phyloP scores from a whole-genome alignment of 2,329 filamentous ascomycete genomes.

The Boeremia lycopersici region DNA sequence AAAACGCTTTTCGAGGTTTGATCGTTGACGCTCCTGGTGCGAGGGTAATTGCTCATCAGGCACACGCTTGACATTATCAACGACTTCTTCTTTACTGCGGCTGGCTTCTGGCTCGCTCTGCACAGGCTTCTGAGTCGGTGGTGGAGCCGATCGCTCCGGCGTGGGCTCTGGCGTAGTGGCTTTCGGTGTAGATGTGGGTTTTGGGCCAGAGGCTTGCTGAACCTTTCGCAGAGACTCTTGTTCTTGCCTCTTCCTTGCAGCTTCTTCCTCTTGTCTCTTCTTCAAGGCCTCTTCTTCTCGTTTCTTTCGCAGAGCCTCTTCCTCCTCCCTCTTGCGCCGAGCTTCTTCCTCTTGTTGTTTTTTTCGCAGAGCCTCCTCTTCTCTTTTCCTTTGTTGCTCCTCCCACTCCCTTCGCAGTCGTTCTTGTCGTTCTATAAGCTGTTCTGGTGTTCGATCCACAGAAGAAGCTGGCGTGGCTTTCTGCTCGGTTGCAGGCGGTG shows the following conservation, averaged over 20 bases:
- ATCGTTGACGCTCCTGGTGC: constrained; percentile 59
- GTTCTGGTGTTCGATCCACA: constrained; percentile 17
- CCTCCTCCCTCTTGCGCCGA: constrained; percentile 16
- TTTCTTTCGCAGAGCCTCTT: constrained; percentile 12
- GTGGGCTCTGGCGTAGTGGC: neutral
- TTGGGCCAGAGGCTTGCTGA: neutral
- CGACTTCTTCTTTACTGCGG: constrained; percentile 18
- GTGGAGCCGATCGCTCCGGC: neutral
- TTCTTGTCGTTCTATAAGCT: constrained; percentile 23
- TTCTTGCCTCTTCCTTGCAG: constrained; percentile 17
- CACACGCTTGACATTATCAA: constrained; percentile 40
- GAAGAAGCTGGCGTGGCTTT: constrained; percentile 14
- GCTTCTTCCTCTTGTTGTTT: constrained; percentile 20
- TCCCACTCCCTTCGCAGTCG: constrained; percentile 18
- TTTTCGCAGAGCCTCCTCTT: constrained; percentile 20
- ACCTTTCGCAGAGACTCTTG: constrained; percentile 7
- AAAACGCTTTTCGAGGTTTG: constrained; percentile 65
- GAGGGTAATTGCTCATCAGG: constrained; percentile 57
- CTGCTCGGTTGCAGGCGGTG: constrained; percentile 23
- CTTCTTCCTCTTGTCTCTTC: constrained; percentile 16
- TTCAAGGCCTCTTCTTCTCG: constrained; percentile 21
- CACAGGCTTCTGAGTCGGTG: constrained; percentile 10
- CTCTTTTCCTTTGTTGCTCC: constrained; percentile 18
- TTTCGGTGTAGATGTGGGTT: neutral
- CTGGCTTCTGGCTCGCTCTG: constrained; percentile 8